Evolutionary conservation across 139 green algal species (phyloP).

Genomic region (Mesotaenium endlicherianum): DNA sequence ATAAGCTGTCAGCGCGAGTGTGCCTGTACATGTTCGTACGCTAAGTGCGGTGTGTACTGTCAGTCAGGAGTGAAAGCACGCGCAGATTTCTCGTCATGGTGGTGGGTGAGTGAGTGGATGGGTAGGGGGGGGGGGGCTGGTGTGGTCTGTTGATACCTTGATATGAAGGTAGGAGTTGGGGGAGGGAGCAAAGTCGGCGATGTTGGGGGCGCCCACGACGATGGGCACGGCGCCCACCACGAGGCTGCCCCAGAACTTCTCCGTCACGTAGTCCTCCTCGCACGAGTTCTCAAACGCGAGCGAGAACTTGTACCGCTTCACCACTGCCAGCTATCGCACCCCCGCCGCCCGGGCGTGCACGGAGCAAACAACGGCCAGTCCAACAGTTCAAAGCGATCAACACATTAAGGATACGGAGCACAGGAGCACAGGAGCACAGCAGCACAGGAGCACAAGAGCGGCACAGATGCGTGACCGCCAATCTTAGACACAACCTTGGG

Average conservation of each 20-base stretch:
- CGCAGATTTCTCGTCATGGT: not conserved
- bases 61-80: not conserved
- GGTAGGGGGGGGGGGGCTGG: no score
- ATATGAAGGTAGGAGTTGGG: conserved; percentile 33
- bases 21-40: not conserved
- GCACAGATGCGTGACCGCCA: not conserved
- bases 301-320: conserved; percentile 31
- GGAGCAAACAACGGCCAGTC: not conserved
- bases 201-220: conserved; percentile 50
- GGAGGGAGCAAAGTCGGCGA: conserved; percentile 27
- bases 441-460: not conserved
- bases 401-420: not conserved
- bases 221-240: conserved; percentile 27
- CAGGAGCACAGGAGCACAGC: not conserved
- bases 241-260: conserved; percentile 47
- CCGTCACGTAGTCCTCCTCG: conserved; percentile 47
- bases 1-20: not conserved
- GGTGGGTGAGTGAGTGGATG: not conserved
- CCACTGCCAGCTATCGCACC: not conserved
- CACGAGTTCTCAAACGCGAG: conserved; percentile 44
- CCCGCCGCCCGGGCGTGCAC: not conserved
- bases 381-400: not conserved
- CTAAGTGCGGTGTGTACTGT: not conserved
- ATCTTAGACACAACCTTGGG: not conserved
- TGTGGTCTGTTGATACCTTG: no score